Percentiles rank a stretch among this genome's conserved stretches.
Conservation (phyloP, 179 eudicot species). For the Patellifolia procumbens region DNA sequence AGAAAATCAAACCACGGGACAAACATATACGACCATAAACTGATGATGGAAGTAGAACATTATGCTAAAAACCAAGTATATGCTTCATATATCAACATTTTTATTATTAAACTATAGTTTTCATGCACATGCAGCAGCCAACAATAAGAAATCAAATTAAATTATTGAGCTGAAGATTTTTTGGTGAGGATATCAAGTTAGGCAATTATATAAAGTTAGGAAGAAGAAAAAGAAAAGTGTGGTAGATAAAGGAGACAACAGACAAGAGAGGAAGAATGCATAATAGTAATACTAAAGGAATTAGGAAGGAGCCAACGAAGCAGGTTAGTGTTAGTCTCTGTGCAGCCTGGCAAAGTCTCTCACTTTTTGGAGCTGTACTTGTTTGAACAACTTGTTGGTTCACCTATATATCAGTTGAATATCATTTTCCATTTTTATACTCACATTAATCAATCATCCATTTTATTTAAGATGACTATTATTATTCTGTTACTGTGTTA, state of each 20-base stretch:
- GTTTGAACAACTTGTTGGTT: constrained; percentile 21
- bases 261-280: no score
- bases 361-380: background rate
- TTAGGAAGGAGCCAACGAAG: constrained; percentile 12
- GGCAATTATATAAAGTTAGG: background rate
- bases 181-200: background rate
- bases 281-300: background rate
- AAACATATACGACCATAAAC: background rate
- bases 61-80: background rate
- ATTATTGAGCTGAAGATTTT: background rate
- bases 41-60: background rate
- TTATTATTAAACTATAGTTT: no score
- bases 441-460: no score
- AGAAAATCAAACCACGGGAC: background rate
- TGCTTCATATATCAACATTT: no score
- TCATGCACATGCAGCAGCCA: background rate
- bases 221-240: background rate
- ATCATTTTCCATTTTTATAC: background rate
- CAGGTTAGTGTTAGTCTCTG: constrained; percentile 15
- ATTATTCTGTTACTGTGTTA: no score
- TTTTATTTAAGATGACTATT: no score
- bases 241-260: constrained; percentile 1
- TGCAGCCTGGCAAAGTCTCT: constrained; percentile 20
- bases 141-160: background rate
- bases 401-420: constrained; percentile 8